These are phyloP conservation scores for Pistacia vera DNA, from an alignment of 345 rosid species.

Conservation along the genomic window DNA sequence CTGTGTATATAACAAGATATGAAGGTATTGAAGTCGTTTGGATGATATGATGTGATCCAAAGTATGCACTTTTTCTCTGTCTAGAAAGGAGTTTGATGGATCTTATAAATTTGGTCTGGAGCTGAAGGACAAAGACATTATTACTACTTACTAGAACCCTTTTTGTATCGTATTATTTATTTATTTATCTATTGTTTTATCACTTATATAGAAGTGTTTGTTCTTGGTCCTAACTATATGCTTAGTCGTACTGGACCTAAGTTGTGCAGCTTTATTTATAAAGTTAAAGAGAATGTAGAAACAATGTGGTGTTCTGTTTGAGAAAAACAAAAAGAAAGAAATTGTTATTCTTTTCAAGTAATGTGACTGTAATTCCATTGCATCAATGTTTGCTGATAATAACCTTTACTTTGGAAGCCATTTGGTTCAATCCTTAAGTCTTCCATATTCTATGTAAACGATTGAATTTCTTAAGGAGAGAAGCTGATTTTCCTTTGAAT, in stretches of 20 bases:
- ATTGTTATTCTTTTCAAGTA: neutral
- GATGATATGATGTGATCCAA: neutral
- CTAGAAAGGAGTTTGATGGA: conserved; percentile 12
- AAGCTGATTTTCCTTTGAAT: too few species aligned
- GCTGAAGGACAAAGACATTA: neutral
- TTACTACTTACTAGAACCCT: neutral
- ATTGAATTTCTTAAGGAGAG: too few species aligned
- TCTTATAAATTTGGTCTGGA: conserved; percentile 6
- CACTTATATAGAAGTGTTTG: neutral
- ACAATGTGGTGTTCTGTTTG: conserved; percentile 1
- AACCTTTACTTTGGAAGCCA: too few species aligned
- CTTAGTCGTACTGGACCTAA: neutral
- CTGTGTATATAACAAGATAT: conserved; percentile 29
- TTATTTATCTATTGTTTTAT: neutral
- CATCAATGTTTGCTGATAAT: too few species aligned
- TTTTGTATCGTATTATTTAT: neutral
- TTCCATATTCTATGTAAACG: too few species aligned
- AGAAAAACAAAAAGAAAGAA: neutral
- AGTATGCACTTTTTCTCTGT: neutral
- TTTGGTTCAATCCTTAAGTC: too few species aligned
- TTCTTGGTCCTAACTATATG: neutral
- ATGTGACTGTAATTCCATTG: neutral
- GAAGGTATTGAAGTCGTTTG: neutral
- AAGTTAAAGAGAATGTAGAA: neutral
- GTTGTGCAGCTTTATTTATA: conserved; percentile 7